These are phyloP conservation scores for Tolypocladium sp. DNA, from an alignment of 2,329 filamentous ascomycete species.

Conservation along the genomic window DNA sequence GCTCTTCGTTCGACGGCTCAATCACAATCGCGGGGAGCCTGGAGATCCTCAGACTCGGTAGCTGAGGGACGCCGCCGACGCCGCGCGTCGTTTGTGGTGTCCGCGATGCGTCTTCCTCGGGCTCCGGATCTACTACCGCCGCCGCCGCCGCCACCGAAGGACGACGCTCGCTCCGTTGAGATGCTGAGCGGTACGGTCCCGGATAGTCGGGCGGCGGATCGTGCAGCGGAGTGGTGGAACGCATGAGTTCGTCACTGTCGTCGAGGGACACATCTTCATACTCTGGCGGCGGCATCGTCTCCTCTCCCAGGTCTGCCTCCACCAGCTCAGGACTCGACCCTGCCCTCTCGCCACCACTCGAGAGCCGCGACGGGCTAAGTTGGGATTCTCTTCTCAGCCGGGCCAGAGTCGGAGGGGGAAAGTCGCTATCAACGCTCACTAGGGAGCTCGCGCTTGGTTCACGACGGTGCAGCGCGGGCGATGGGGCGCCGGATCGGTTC, in stretches of 20 bases:
- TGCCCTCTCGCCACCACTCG: constrained; percentile 23
- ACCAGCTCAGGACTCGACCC: constrained; percentile 44
- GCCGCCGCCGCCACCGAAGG: neutral
- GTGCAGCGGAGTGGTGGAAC: constrained; percentile 30
- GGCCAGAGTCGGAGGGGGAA: constrained; percentile 27
- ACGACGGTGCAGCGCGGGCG: constrained; percentile 28
- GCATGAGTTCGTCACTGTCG: constrained; percentile 28
- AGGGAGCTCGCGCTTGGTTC: constrained; percentile 44
- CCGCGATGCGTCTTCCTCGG: neutral
- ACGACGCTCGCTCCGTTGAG: constrained; percentile 9
- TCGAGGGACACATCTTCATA: constrained; percentile 42
- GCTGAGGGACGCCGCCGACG: constrained; percentile 32
- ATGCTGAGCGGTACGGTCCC: constrained; percentile 22
- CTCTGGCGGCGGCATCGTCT: constrained; percentile 41
- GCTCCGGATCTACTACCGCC: constrained; percentile 6
- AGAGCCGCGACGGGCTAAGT: constrained; percentile 27
- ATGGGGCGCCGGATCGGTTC: constrained; percentile 21
- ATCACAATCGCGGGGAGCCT: constrained; percentile 41
- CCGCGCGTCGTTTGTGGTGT: constrained; percentile 19
- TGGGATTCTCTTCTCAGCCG: constrained; percentile 34
- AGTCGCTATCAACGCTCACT: constrained; percentile 41
- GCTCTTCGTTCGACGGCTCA: constrained; percentile 4
- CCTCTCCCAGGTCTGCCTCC: constrained; percentile 40
- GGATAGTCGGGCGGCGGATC: constrained; percentile 45
- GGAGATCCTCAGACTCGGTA: constrained; percentile 42